Percentiles rank a stretch among this genome's conserved stretches.
Conservation (phyloP, 345 rosid genomes). For the Hevea brasiliensis region DNA sequence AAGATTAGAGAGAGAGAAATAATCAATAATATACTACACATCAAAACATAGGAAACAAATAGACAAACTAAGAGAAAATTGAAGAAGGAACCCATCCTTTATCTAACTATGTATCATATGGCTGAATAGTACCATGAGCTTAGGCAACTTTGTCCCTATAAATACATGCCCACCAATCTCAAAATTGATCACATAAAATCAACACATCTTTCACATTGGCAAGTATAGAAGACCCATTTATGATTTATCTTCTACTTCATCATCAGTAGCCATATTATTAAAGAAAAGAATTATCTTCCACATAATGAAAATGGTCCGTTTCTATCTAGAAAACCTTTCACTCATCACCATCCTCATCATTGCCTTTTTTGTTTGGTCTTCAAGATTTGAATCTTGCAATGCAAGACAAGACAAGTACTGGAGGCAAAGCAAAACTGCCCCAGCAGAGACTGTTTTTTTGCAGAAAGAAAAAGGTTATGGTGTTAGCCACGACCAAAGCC, state of each 20-base stretch:
- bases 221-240: no score
- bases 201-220: not conserved
- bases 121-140: conserved; percentile 20
- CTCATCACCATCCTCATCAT: conserved; percentile 26
- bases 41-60: not conserved
- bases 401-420: conserved; percentile 50
- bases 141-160: conserved; percentile 34
- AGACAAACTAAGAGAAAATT: not conserved
- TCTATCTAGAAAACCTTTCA: conserved; percentile 24
- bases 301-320: conserved; percentile 34
- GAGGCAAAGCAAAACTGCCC: conserved; percentile 23
- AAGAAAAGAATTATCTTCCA: not conserved
- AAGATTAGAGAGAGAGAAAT: not conserved
- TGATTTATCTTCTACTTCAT: not conserved
- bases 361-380: conserved; percentile 33
- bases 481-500: conserved; percentile 18
- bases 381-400: conserved; percentile 37
- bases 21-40: no score
- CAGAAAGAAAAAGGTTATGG: no score
- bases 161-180: conserved; percentile 22
- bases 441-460: conserved; percentile 1
- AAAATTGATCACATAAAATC: not conserved
- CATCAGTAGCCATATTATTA: conserved; percentile 6
- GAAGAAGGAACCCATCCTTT: conserved; percentile 24
- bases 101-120: conserved; percentile 38